Conservation (phyloP, 2,329 filamentous ascomycete species). For the Aureobasidium pullulans region DNA sequence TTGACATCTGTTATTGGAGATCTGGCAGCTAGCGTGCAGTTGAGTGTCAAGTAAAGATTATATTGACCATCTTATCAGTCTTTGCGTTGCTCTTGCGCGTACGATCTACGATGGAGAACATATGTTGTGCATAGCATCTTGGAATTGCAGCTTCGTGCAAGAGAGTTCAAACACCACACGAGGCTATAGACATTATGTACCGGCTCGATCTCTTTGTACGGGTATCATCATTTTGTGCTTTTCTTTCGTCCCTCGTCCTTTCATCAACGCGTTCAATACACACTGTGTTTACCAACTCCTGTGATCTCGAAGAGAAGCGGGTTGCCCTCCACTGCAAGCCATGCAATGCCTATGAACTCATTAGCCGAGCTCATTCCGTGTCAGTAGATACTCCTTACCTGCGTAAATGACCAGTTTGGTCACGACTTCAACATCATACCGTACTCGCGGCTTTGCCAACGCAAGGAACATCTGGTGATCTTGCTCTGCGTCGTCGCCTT, state of each 20-base stretch:
- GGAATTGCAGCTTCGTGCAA: too few relatives aligned
- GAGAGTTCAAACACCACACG: too few relatives aligned
- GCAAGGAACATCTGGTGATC: constrained; percentile 69
- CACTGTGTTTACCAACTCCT: constrained; percentile 9
- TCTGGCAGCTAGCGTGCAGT: too few relatives aligned
- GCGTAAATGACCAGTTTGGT: constrained; percentile 94
- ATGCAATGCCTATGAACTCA: constrained; percentile 61
- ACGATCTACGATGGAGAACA: too few relatives aligned
- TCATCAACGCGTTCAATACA: neutral
- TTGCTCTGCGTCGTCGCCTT: constrained; percentile 31
- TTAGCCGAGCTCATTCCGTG: neutral
- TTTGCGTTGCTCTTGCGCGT: too few relatives aligned
- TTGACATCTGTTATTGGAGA: too few relatives aligned
- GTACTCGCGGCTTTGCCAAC: constrained; percentile 76
- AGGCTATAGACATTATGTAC: neutral
- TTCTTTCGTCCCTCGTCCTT: neutral
- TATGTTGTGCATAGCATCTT: too few relatives aligned
- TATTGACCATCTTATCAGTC: too few relatives aligned
- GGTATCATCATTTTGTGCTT: neutral
- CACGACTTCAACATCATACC: constrained; percentile 97
- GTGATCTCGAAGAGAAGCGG: constrained; percentile 54
- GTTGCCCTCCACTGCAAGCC: constrained; percentile 69
- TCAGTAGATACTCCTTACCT: constrained; percentile 46
- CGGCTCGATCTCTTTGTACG: constrained; percentile 1
- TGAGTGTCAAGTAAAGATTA: too few relatives aligned